These are phyloP conservation scores for Botrytis elliptica DNA, from an alignment of 2,329 filamentous ascomycete species.

Conservation along the genomic window DNA sequence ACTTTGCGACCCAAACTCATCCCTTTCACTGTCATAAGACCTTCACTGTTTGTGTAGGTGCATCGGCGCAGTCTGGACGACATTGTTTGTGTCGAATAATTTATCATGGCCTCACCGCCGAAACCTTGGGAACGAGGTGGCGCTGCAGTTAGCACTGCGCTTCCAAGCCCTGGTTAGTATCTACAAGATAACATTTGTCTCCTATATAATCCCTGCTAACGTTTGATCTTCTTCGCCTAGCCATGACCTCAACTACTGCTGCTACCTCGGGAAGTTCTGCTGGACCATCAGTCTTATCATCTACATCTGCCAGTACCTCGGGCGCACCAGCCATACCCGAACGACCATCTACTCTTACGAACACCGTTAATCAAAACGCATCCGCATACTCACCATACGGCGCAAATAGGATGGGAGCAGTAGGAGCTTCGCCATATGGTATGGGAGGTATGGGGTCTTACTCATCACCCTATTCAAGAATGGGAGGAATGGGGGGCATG, in stretches of 20 bases:
- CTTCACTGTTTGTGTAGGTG: neutral
- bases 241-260: slow-evolving; percentile 38
- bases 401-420: slow-evolving; percentile 56
- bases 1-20: slow-evolving; percentile 2
- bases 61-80: neutral
- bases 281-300: slow-evolving; percentile 45
- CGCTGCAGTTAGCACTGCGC: slow-evolving; percentile 30
- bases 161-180: slow-evolving; percentile 37
- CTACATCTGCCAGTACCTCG: slow-evolving; percentile 42
- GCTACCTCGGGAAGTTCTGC: slow-evolving; percentile 40
- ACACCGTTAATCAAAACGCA: slow-evolving; percentile 84
- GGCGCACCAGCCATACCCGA: slow-evolving; percentile 70
- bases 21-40: neutral
- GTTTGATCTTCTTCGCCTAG: slow-evolving; percentile 28
- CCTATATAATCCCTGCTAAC: slow-evolving; percentile 22
- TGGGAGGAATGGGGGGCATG: slow-evolving; percentile 33
- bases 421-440: slow-evolving; percentile 40
- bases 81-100: slow-evolving; percentile 19
- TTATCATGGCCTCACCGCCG: slow-evolving; percentile 73
- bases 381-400: slow-evolving; percentile 72
- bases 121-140: slow-evolving; percentile 92
- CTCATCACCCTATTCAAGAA: slow-evolving; percentile 35
- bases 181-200: slow-evolving; percentile 9
- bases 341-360: slow-evolving; percentile 73
- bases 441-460: slow-evolving; percentile 44